Percentiles rank a stretch among this genome's conserved stretches.
Conservation (phyloP, 306 rosid genomes). For the Pyrus pyrifolia region DNA sequence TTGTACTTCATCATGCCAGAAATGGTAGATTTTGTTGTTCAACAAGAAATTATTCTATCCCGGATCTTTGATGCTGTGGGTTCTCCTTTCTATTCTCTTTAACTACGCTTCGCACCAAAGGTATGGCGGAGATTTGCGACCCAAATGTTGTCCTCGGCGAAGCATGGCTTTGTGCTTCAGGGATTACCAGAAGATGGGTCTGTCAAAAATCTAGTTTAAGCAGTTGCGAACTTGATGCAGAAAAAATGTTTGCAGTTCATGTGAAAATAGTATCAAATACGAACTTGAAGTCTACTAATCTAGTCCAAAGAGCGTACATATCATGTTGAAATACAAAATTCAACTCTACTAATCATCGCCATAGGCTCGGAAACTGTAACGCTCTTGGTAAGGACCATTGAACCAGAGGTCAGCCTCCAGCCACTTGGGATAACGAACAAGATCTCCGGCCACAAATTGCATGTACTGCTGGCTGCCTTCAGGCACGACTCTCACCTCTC, state of each 20-base stretch:
- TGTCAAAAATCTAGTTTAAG: neutral
- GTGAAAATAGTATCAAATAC: neutral
- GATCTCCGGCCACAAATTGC: conserved; percentile 80
- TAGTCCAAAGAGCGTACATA: neutral
- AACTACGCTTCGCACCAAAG: neutral
- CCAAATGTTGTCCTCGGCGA: neutral
- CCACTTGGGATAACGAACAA: conserved; percentile 82
- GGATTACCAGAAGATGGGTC: neutral
- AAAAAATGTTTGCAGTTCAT: neutral
- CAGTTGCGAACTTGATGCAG: neutral
- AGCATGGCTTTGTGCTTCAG: neutral
- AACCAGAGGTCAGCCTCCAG: conserved; percentile 86
- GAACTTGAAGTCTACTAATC: too few relatives aligned
- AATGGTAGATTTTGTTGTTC: neutral
- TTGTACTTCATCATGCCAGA: neutral
- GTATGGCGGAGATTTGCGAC: neutral
- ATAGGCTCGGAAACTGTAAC: conserved; percentile 68
- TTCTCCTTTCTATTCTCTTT: neutral
- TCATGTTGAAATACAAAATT: neutral
- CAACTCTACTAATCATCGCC: conserved; percentile 48
- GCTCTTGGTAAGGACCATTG: conserved; percentile 82
- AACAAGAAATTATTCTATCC: neutral
- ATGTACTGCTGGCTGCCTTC: conserved; percentile 76
- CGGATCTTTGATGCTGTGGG: neutral
- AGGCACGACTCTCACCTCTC: conserved; percentile 85